A percentile compares a stretch with the other conserved stretches of the same genome.
Evolutionary conservation across 2,329 filamentous ascomycete species (phyloP).

Genomic region (Diplodia intermedia): DNA sequence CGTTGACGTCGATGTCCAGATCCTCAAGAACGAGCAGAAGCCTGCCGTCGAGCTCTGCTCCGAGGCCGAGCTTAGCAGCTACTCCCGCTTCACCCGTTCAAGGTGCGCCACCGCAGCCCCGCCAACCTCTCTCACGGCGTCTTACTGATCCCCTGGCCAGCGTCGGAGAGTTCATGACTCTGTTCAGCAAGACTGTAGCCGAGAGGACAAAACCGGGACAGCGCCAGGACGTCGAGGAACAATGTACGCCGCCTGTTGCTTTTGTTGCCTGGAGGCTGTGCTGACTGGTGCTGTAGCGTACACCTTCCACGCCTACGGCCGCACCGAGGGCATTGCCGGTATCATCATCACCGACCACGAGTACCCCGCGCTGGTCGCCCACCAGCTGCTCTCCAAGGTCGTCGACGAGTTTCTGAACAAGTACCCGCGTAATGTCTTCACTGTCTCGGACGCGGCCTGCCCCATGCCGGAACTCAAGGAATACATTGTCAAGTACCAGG

Average conservation of each 20-base stretch:
- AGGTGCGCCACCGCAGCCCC: constrained; percentile 58
- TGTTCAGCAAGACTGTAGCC: constrained; percentile 87
- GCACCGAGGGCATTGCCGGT: constrained; percentile 55
- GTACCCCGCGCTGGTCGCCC: constrained; percentile 75
- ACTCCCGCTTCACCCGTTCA: constrained; percentile 78
- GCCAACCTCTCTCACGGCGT: not conserved
- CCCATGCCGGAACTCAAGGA: constrained; percentile 78
- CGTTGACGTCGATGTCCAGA: constrained; percentile 57
- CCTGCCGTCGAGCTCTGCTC: constrained; percentile 77
- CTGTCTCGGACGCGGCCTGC: constrained; percentile 59
- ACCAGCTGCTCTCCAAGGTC: constrained; percentile 85
- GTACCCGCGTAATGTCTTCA: constrained; percentile 74
- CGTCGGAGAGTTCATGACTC: constrained; percentile 75
- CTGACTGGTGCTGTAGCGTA: constrained; percentile 57
- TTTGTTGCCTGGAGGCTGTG: not conserved
- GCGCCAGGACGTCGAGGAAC: constrained; percentile 84
- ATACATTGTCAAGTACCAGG: constrained; percentile 81
- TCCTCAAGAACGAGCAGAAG: constrained; percentile 79
- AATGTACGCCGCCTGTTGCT: constrained; percentile 59
- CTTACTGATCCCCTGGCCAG: constrained; percentile 41
- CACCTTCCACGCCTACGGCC: constrained; percentile 61
- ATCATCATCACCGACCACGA: constrained; percentile 57
- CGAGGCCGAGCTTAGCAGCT: constrained; percentile 79
- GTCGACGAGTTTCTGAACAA: constrained; percentile 84
- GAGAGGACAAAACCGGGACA: constrained; percentile 82